Percentiles rank a stretch among this genome's conserved stretches.
These are phyloP conservation scores for Saturnispora sanitii DNA, from an alignment of 805 yeast genomes.

Conservation along the genomic window DNA sequence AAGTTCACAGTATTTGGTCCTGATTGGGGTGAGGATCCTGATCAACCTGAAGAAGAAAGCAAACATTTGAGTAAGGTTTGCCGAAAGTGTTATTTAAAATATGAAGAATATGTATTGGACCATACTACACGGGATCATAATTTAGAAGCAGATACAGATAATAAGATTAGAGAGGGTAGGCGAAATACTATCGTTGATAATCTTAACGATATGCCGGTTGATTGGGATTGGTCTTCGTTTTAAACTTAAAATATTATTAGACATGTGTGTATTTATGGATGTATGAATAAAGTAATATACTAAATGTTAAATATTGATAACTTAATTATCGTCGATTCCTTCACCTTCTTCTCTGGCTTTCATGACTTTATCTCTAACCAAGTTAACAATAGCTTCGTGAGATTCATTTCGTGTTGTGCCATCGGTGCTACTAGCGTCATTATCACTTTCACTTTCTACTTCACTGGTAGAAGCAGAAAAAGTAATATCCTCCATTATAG, in stretches of 20 bases:
- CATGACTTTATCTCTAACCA: conserved; percentile 5
- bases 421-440: conserved; percentile 14
- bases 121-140: conserved; percentile 24
- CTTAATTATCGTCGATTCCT: neutral
- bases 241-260: conserved; percentile 11
- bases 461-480: conserved; percentile 24
- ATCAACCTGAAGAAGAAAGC: conserved; percentile 10
- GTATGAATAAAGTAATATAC: neutral
- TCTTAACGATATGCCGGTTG: conserved; percentile 23
- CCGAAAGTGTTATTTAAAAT: conserved; percentile 25
- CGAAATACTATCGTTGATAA: conserved; percentile 13
- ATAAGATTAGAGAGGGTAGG: conserved; percentile 12
- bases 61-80: conserved; percentile 29
- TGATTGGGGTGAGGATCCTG: conserved; percentile 12
- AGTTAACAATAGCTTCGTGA: conserved; percentile 5
- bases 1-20: conserved; percentile 28
- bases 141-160: conserved; percentile 16
- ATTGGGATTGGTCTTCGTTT: conserved; percentile 34
- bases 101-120: conserved; percentile 26
- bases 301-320: neutral
- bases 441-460: conserved; percentile 22
- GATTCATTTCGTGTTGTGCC: conserved; percentile 9
- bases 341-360: conserved; percentile 2
- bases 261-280: neutral
- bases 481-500: conserved; percentile 42